These are phyloP conservation scores for Prunus mongolica DNA, from an alignment of 306 rosid species.

Conservation along the genomic window DNA sequence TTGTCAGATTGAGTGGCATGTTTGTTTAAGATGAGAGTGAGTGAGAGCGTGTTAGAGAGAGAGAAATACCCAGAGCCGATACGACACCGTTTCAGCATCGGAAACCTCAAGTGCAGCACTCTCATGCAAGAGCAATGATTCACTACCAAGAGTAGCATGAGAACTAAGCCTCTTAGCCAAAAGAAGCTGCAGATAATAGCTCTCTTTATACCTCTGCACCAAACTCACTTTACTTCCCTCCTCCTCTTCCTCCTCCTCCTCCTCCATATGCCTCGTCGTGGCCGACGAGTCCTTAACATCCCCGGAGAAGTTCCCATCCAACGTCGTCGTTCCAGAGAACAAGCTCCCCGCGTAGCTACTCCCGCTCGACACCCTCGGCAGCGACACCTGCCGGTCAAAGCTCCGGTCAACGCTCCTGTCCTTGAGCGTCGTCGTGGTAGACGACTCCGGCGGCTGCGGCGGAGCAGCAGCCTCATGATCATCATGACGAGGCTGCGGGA, in stretches of 20 bases:
- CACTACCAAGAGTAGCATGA: slow-evolving; percentile 56
- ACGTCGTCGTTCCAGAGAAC: slow-evolving; percentile 73
- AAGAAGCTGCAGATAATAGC: slow-evolving; percentile 57
- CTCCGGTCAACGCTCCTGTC: slow-evolving; percentile 50
- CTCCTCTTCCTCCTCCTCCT: slow-evolving; percentile 16
- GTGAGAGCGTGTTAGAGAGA: background rate
- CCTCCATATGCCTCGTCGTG: slow-evolving; percentile 20
- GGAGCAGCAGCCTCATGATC: background rate
- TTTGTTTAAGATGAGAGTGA: background rate
- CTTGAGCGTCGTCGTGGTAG: slow-evolving; percentile 13
- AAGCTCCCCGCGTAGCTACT: slow-evolving; percentile 88
- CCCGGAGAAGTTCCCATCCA: slow-evolving; percentile 60
- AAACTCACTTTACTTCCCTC: slow-evolving; percentile 16
- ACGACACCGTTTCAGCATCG: slow-evolving; percentile 74
- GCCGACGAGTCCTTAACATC: slow-evolving; percentile 50
- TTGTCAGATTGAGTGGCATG: too few species aligned
- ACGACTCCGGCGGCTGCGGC: slow-evolving; percentile 22
- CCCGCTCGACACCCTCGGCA: slow-evolving; percentile 67
- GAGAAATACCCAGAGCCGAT: slow-evolving; percentile 81
- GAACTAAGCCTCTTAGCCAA: slow-evolving; percentile 60
- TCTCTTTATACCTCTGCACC: slow-evolving; percentile 46
- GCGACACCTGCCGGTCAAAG: slow-evolving; percentile 63
- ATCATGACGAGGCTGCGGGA: slow-evolving; percentile 15
- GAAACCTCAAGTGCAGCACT: slow-evolving; percentile 39
- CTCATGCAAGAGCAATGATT: slow-evolving; percentile 47